Conservation (phyloP, 2,329 filamentous ascomycete genomes). For the Fusarium liriodendri region DNA sequence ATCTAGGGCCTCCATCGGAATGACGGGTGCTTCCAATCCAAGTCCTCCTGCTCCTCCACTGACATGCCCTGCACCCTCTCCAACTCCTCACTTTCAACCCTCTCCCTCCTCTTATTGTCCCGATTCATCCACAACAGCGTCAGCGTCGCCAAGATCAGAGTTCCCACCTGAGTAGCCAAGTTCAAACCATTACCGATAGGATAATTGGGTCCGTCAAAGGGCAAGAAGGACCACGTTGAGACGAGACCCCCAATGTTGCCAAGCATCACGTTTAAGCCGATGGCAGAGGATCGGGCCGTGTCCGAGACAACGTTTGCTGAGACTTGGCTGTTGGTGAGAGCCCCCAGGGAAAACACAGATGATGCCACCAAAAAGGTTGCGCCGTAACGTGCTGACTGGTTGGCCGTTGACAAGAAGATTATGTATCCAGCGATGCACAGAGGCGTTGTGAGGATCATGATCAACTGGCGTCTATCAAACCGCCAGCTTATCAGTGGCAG, state of each 20-base stretch:
- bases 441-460: slow-evolving; percentile 65
- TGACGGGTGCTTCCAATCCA: slow-evolving; percentile 1
- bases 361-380: slow-evolving; percentile 65
- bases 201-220: slow-evolving; percentile 72
- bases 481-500: slow-evolving; percentile 65
- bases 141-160: background rate
- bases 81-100: slow-evolving; percentile 1
- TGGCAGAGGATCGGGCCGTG: slow-evolving; percentile 33
- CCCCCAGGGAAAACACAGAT: slow-evolving; percentile 54
- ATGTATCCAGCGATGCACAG: slow-evolving; percentile 72
- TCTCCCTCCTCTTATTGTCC: slow-evolving; percentile 1
- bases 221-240: slow-evolving; percentile 72
- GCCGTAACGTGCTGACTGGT: slow-evolving; percentile 64
- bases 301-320: slow-evolving; percentile 27
- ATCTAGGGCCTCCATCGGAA: slow-evolving; percentile 4
- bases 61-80: background rate
- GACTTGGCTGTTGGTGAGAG: slow-evolving; percentile 43
- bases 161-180: background rate
- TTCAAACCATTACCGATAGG: slow-evolving; percentile 73
- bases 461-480: slow-evolving; percentile 64
- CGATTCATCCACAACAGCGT: slow-evolving; percentile 7
- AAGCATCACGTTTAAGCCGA: slow-evolving; percentile 39
- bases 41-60: background rate
- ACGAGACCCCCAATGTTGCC: slow-evolving; percentile 69
- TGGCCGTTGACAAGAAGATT: slow-evolving; percentile 67